Evolutionary conservation across 768 basidiomycete species (phyloP).

Genomic region (Clitopilus hobsonii): DNA sequence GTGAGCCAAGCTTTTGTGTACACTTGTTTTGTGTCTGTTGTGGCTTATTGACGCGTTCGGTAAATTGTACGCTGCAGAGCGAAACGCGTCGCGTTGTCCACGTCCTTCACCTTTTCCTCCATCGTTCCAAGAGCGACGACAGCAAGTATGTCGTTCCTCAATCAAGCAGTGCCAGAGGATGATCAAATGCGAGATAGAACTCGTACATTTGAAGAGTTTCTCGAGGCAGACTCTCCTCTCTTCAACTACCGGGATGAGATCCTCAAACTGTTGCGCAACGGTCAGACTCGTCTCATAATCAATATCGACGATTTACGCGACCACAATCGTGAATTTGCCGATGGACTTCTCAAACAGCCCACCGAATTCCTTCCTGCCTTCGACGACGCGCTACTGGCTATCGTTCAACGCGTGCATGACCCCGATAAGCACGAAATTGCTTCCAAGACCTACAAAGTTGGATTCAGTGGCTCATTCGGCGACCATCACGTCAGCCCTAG

Average conservation of each 20-base stretch:
- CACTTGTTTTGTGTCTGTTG: constrained; percentile 2
- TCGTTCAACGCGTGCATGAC: constrained; percentile 74
- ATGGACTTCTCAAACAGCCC: constrained; percentile 87
- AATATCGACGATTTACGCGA: constrained; percentile 96
- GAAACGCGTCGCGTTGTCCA: not conserved
- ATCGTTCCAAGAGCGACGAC: constrained; percentile 2
- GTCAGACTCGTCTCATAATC: constrained; percentile 85
- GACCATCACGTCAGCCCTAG: constrained; percentile 97
- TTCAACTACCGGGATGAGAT: constrained; percentile 88
- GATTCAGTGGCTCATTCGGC: constrained; percentile 94
- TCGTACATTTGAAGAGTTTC: constrained; percentile 80
- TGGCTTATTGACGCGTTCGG: constrained; percentile 8
- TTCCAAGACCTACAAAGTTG: constrained; percentile 80
- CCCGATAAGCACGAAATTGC: constrained; percentile 76
- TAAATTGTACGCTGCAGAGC: constrained; percentile 1
- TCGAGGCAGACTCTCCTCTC: constrained; percentile 58
- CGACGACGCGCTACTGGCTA: constrained; percentile 73
- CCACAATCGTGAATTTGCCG: constrained; percentile 82
- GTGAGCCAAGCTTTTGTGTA: not conserved
- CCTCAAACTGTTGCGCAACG: constrained; percentile 72
- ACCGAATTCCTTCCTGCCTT: constrained; percentile 85
- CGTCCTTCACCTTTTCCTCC: not conserved
- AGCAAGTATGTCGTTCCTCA: constrained; percentile 37
- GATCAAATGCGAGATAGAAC: constrained; percentile 70
- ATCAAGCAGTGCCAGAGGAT: constrained; percentile 64